Evolutionary conservation across 495 filamentous ascomycete species (phyloP).

Genomic region (Recurvomyces mirabilis): DNA sequence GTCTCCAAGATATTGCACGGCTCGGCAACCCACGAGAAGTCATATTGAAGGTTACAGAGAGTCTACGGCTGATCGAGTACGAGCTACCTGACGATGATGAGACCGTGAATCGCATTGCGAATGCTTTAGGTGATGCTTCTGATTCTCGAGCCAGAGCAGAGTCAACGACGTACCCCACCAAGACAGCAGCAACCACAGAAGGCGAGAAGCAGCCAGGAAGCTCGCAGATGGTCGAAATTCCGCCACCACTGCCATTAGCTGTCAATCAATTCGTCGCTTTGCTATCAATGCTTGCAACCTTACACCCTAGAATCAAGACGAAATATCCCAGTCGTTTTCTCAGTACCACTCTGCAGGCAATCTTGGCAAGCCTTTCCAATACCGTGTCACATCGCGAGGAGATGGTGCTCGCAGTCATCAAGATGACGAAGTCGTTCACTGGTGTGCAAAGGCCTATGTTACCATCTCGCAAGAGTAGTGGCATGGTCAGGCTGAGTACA

Average conservation of each 20-base stretch:
- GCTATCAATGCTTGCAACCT: constrained; percentile 66
- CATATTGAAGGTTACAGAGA: constrained; percentile 75
- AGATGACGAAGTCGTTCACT: constrained; percentile 63
- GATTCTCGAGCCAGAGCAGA: constrained; percentile 12
- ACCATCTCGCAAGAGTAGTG: constrained; percentile 51
- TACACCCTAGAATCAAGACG: constrained; percentile 79
- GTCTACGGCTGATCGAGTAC: constrained; percentile 46
- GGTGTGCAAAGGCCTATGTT: constrained; percentile 62
- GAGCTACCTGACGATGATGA: constrained; percentile 35
- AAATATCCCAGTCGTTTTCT: constrained; percentile 88
- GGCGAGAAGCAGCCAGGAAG: constrained; percentile 7
- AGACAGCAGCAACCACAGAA: constrained; percentile 12
- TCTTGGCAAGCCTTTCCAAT: constrained; percentile 53
- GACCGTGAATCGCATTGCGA: constrained; percentile 32
- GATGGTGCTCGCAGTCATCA: constrained; percentile 61
- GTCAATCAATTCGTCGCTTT: constrained; percentile 59
- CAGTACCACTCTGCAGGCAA: constrained; percentile 72
- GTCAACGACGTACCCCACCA: constrained; percentile 24
- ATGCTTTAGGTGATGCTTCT: constrained; percentile 18
- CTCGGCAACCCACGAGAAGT: constrained; percentile 91
- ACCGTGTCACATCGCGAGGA: constrained; percentile 39
- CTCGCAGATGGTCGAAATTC: constrained; percentile 21
- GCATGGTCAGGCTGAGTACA: constrained; percentile 24
- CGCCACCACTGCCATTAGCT: constrained; percentile 22
- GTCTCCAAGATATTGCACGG: constrained; percentile 66